Conservation (phyloP, 139 green algal species). For the Tetraselmis striata region DNA sequence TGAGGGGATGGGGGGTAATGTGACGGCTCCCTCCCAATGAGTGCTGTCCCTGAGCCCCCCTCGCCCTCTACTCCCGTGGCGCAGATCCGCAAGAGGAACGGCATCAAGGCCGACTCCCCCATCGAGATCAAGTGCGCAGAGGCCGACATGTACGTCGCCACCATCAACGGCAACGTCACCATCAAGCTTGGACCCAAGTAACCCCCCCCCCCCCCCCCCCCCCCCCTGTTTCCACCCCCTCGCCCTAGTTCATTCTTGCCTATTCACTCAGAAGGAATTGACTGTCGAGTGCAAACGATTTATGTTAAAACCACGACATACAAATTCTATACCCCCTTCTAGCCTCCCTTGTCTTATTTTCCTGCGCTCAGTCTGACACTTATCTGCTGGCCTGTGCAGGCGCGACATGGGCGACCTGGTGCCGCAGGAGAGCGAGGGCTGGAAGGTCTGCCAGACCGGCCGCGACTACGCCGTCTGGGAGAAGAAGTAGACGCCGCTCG, state of each 20-base stretch:
- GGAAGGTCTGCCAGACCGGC: slow-evolving; percentile 26
- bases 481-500: slow-evolving; percentile 12
- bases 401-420: slow-evolving; percentile 24
- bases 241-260: too few relatives aligned
- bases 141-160: slow-evolving; percentile 62
- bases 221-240: background rate
- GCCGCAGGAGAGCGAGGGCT: slow-evolving; percentile 32
- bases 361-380: too few relatives aligned
- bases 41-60: too few relatives aligned
- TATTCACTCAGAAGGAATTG: too few relatives aligned
- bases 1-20: too few relatives aligned
- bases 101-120: slow-evolving; percentile 40
- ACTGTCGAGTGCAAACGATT: background rate
- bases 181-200: background rate
- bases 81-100: slow-evolving; percentile 34
- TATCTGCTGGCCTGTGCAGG: background rate
- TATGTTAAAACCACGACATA: background rate
- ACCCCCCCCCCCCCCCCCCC: background rate
- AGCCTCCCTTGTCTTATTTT: too few relatives aligned
- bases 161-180: slow-evolving; percentile 33
- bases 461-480: slow-evolving; percentile 48
- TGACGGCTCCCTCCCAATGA: too few relatives aligned
- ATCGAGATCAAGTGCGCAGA: slow-evolving; percentile 60
- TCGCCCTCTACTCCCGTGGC: slow-evolving; percentile 15
- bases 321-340: background rate